A percentile compares a stretch with the other conserved stretches of the same genome.
Evolutionary conservation across 306 rosid genomes (phyloP).

Genomic region (Dryas alaskensis): DNA sequence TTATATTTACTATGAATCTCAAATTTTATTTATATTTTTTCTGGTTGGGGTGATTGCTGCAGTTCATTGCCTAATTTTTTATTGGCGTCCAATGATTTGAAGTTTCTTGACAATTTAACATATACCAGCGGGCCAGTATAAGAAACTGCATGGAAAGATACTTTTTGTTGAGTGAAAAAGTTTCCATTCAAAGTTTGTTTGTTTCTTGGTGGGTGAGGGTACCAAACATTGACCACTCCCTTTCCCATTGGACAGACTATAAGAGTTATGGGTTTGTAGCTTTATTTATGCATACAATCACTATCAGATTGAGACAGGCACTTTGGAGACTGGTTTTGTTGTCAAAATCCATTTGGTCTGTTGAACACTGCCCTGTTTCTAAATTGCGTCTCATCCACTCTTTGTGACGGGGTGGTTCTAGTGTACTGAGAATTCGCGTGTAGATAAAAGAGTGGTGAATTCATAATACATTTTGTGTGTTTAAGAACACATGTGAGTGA

Average conservation of each 20-base stretch:
- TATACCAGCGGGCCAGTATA: not conserved
- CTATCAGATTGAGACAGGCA: constrained; percentile 41
- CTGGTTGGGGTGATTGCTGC: not conserved
- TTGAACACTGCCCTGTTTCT: constrained; percentile 21
- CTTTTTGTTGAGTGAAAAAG: constrained; percentile 22
- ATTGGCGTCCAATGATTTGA: constrained; percentile 8
- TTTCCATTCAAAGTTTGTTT: constrained; percentile 2
- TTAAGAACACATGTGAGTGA: too few relatives aligned
- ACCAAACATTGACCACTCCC: constrained; percentile 35
- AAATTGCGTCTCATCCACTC: constrained; percentile 8
- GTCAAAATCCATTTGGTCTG: constrained; percentile 26
- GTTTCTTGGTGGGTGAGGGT: constrained; percentile 31
- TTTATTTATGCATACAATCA: constrained; percentile 12
- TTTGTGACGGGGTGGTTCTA: too few relatives aligned
- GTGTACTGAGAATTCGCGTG: too few relatives aligned
- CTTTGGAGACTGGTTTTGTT: constrained; percentile 13
- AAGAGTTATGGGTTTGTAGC: constrained; percentile 31
- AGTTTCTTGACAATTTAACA: constrained; percentile 3
- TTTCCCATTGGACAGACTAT: constrained; percentile 23
- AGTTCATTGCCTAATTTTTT: not conserved
- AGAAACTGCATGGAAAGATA: constrained; percentile 31
- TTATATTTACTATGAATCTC: not conserved
- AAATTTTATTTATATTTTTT: constrained; percentile 1
- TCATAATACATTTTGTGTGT: too few relatives aligned
- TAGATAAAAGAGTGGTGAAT: too few relatives aligned